Evolutionary conservation across 768 basidiomycete genomes (phyloP).

Genomic region (Hericium erinaceus): DNA sequence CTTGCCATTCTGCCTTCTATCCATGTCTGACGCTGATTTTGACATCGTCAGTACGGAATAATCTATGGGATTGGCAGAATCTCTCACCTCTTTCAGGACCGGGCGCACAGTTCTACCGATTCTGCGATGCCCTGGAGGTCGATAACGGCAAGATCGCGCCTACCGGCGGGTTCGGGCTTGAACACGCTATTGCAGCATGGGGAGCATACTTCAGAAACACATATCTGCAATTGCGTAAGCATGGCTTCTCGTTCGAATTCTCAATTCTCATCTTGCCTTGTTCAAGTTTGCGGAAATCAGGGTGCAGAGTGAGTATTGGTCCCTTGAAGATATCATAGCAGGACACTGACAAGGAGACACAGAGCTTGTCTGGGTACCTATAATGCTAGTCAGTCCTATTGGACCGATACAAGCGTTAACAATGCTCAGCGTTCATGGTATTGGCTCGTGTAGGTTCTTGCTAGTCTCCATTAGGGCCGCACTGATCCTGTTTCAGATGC

Average conservation of each 20-base stretch:
- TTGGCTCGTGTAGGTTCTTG: conserved; percentile 47
- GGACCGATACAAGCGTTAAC: conserved; percentile 46
- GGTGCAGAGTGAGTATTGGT: conserved; percentile 36
- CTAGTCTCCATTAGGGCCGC: neutral
- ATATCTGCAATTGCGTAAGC: conserved; percentile 31
- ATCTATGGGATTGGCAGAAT: conserved; percentile 62
- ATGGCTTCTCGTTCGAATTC: conserved; percentile 17
- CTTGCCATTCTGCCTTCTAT: conserved; percentile 9
- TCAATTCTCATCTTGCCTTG: neutral
- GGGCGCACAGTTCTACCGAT: conserved; percentile 40
- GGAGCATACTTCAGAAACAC: conserved; percentile 43
- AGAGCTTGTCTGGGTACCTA: conserved; percentile 35
- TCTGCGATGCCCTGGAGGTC: conserved; percentile 62
- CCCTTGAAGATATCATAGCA: neutral
- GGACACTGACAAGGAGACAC: neutral
- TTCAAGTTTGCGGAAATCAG: conserved; percentile 42
- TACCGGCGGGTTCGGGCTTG: conserved; percentile 49
- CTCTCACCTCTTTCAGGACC: conserved; percentile 42
- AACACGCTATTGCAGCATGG: conserved; percentile 56
- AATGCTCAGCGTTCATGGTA: conserved; percentile 55
- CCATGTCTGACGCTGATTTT: neutral
- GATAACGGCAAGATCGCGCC: conserved; percentile 45
- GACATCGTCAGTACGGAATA: conserved; percentile 26
- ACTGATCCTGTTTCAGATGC: conserved; percentile 32
- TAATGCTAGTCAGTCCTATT: conserved; percentile 29